Evolutionary conservation across 2,329 filamentous ascomycete species (phyloP), one percentile per base, ranked within the genome.

Genomic region (Tolypocladium ovalisporum): DNA sequence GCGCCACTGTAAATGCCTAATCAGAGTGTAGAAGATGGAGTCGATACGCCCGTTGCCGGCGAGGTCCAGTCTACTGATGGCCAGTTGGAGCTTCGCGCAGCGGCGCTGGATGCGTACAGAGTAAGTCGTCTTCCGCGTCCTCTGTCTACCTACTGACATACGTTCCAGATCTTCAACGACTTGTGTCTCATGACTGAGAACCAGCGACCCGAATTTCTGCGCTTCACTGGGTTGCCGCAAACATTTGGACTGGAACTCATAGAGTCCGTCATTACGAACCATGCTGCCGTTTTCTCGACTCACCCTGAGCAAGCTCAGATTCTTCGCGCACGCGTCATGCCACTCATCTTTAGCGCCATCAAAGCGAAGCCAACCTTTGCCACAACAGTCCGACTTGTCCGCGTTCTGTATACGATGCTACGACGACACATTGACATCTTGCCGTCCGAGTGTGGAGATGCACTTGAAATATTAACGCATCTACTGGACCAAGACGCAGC

Each of bases 201-300:
- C 37, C 88, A 94, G 64, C 85, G 86, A 44, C 86, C 92, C 4
- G 85, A 90, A 62, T 96, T 92, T 66, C 79, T 99, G 42, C 85
- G 85, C 36, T 89, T 94, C 65, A 85, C 88, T 15, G 83, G 84
- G 4, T 79, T 97, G 12, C 85, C 90, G 0, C 85, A 90, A 64
- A 87, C 89, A 0, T 94, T 96, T 64, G 89, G 91, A 7, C 75
- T 99, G 1, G 94, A 99, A 68, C 79, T 97, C 56, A 90, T 99
- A 64, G 92, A 97, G 72, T 93, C 90, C 1, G 85, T 96, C 55
- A 76, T 99, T 59, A 87, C 88, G 29, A 95, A 92, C 64, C 90
- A 97, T 75, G 83, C 86, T n/a, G 78, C 80, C 55, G 83, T 96
- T 34, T 94, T 97, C 69, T 77, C 85, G 22, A 77, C 79, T 3